Conservation (phyloP, 2,329 filamentous ascomycete species). For the Nemania bipapillata region DNA sequence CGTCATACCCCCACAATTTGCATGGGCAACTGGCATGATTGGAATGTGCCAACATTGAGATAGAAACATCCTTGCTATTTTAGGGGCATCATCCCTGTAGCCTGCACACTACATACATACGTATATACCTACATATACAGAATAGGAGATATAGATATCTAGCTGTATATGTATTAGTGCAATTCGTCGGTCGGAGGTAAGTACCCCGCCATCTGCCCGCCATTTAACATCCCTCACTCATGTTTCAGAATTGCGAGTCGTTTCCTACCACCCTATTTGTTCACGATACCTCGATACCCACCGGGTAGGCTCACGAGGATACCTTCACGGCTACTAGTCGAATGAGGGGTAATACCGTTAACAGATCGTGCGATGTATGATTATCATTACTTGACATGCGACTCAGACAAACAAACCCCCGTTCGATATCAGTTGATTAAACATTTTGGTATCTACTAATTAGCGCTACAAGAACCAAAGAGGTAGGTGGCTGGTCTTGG, state of each 20-base stretch:
- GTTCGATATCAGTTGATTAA: constrained; percentile 8
- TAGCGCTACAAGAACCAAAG: neutral
- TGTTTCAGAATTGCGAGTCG: constrained; percentile 32
- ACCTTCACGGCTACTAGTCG: constrained; percentile 9
- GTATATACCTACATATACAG: neutral
- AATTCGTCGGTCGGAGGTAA: constrained; percentile 13
- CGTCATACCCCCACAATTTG: constrained; percentile 33
- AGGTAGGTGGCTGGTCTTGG: neutral
- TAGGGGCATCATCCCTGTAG: constrained; percentile 10
- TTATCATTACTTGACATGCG: constrained; percentile 17
- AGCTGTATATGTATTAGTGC: neutral
- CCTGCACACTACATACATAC: neutral
- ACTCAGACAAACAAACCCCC: neutral
- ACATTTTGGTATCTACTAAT: neutral
- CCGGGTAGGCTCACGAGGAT: neutral
- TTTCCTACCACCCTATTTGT: constrained; percentile 6
- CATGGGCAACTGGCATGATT: constrained; percentile 7
- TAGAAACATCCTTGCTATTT: constrained; percentile 18
- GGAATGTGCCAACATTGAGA: neutral
- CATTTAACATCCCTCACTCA: constrained; percentile 15
- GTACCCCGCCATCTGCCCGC: constrained; percentile 34
- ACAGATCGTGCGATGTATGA: constrained; percentile 14
- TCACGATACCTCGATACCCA: constrained; percentile 18
- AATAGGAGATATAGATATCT: too few relatives aligned
- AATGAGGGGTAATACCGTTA: constrained; percentile 24